These are phyloP conservation scores for Ephemerocybe angulata DNA, from an alignment of 768 basidiomycete genomes.

Conservation along the genomic window DNA sequence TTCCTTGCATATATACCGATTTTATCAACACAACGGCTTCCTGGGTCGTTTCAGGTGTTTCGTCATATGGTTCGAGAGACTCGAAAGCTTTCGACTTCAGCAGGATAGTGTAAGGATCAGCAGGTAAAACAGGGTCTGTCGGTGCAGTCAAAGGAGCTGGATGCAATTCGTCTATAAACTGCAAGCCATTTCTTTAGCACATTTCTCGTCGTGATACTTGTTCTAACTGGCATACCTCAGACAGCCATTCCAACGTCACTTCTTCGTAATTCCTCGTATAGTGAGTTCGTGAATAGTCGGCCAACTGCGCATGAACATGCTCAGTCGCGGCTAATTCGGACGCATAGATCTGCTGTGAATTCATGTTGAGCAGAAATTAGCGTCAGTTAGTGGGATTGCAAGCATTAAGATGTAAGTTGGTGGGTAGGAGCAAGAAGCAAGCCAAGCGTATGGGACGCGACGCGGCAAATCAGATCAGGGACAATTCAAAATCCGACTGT, in stretches of 20 bases:
- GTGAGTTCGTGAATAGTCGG: slow-evolving; percentile 8
- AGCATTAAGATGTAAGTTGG: background rate
- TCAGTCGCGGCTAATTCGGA: background rate
- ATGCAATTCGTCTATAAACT: background rate
- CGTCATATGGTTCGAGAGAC: slow-evolving; percentile 3
- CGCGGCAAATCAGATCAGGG: background rate
- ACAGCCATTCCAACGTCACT: slow-evolving; percentile 1
- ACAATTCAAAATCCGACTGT: background rate
- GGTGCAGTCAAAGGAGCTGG: slow-evolving; percentile 6
- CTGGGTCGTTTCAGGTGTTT: background rate
- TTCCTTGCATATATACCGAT: slow-evolving; percentile 12
- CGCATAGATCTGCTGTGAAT: background rate
- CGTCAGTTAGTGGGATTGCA: background rate
- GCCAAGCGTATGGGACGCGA: background rate
- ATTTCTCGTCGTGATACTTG: background rate
- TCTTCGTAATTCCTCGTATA: slow-evolving; percentile 7
- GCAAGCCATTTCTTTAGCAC: background rate
- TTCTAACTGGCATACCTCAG: background rate
- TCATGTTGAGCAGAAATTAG: background rate
- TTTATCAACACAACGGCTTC: slow-evolving; percentile 6
- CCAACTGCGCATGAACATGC: slow-evolving; percentile 6
- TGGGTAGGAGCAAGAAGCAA: background rate
- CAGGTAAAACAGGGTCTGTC: slow-evolving; percentile 1
- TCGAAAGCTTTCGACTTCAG: slow-evolving; percentile 4
- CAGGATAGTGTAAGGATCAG: slow-evolving; percentile 8